Evolutionary conservation across 805 yeast species (phyloP).

Genomic region (Pichia californica): DNA sequence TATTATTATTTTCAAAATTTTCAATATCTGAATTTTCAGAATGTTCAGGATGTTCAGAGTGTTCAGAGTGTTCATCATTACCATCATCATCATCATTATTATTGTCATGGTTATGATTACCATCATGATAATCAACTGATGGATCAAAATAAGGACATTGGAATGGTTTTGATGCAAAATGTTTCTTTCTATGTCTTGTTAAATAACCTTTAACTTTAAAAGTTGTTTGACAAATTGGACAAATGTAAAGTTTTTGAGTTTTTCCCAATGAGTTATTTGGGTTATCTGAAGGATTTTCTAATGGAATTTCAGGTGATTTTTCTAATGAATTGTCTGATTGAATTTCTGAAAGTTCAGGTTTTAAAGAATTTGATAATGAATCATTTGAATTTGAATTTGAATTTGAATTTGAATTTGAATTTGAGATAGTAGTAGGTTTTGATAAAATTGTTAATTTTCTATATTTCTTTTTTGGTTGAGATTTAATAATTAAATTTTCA

Average conservation of each 20-base stretch:
- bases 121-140: background rate
- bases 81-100: background rate
- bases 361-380: background rate
- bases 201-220: conserved; percentile 49
- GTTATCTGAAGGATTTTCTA: too few relatives aligned
- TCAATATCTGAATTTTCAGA: too few relatives aligned
- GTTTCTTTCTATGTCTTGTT: conserved; percentile 51
- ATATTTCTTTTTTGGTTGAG: background rate
- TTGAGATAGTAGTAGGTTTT: too few relatives aligned
- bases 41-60: too few relatives aligned
- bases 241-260: conserved; percentile 28
- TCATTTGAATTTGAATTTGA: background rate
- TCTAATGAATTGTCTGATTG: too few relatives aligned
- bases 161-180: conserved; percentile 44
- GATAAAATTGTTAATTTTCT: conserved; percentile 1
- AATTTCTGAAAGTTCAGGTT: too few relatives aligned
- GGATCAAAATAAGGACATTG: conserved; percentile 43
- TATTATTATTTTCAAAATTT: too few relatives aligned
- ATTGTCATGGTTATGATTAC: background rate
- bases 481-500: too few relatives aligned
- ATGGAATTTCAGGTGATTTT: too few relatives aligned
- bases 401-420: background rate
- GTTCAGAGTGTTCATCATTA: background rate
- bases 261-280: too few relatives aligned
- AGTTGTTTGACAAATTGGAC: conserved; percentile 42